Evolutionary conservation across 805 yeast species (phyloP), one percentile per base, ranked within the genome.

Genomic region (Pichia heedii): DNA sequence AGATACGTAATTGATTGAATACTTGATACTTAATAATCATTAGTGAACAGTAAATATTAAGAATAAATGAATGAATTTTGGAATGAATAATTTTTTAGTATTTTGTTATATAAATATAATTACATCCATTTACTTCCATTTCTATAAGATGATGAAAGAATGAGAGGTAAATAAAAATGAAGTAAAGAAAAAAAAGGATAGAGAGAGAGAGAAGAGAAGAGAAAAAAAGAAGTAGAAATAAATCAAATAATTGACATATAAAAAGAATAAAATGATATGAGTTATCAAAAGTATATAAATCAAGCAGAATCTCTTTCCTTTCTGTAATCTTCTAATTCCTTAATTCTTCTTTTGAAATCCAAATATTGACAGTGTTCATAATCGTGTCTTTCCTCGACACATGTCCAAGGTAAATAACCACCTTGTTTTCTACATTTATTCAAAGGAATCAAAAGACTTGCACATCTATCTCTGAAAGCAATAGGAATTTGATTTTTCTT

Each of bases 351-450:
- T 60, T 79, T 73, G 68, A 81, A 84, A 60, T 86, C 95, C 62
- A 79, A 63, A 61, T 82, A 82, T 64, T 85, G 84, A 62, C 95
- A 85, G 59, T 83, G 83, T 62, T 85, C 95, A 71, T 88, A 86
- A 35, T 57, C 79, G 54, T 86, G 94, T 60, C 87, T 77, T 66
- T 81, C 86, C 50, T 81, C 81, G 46, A 73, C 70, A 55, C 95
- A 85, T 54, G 76, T 77, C 84, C 84, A 79, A 26, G 85, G 85
- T 60, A 78, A 51, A 53, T 66, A 79, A 56, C 66, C 62, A 12
- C 73, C 70, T 52, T 78, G 80, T 41, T 67, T 65, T 45, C 84
- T 73, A 57, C 85, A 79, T 54, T 74, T 73, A 61, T 76, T 76
- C 45, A 79, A 62, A 16, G 84, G 84, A 22, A 79, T 71, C 49